Base-by-base conservation (phyloP, 441 rosid species). In the Melastoma candidum region DNA sequence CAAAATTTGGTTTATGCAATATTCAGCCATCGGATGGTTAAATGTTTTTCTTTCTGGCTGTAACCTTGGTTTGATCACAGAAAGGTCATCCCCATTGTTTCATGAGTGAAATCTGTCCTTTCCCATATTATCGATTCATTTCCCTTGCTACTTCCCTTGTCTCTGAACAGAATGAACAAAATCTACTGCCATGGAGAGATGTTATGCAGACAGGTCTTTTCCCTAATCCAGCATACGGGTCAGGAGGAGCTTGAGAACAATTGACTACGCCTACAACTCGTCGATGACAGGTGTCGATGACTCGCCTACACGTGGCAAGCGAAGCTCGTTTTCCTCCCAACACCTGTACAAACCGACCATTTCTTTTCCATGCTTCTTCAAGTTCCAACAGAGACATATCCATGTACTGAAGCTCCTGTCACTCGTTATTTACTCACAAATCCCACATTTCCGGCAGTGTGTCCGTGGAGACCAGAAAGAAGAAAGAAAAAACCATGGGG, bases 401-500 rank as follows among this genome's bases (percentile, higher is more conserved):
- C 26, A 56, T 44, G 22, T 47, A 36, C 41, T 36, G 8, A 36
- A 36, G 8, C 41, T 44, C 11, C 58, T 54, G 8, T 43, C 26
- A 24, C n/a, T 41, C 46, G 7, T 17, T 12, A 7, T 36, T 11
- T 5, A 26, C 24, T 11, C 3, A 11, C 14, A 32, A 6, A 10
- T 11, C 26, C 12, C 36, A 27, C 4, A 26, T 32, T 7, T 2
- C 44, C 1, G 10, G 4, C 11, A 7, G 7, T 36, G 55, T 25
- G 11, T 13, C 26, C 32, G 36, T 7, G n/a, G 22, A 49, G 32
- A 49, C 32, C n/a, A n/a, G 3, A 0, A 11, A 14, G 12, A 51
- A n/a, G 55, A 7, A 8, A 51, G 11, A 7, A 36, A 17, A 6
- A 17, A 17, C 22, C 22, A 82, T 79, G 86, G 90, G 86, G 50